Evolutionary conservation across 2,329 filamentous ascomycete species (phyloP).

Genomic region (Akanthomyces muscarius): DNA sequence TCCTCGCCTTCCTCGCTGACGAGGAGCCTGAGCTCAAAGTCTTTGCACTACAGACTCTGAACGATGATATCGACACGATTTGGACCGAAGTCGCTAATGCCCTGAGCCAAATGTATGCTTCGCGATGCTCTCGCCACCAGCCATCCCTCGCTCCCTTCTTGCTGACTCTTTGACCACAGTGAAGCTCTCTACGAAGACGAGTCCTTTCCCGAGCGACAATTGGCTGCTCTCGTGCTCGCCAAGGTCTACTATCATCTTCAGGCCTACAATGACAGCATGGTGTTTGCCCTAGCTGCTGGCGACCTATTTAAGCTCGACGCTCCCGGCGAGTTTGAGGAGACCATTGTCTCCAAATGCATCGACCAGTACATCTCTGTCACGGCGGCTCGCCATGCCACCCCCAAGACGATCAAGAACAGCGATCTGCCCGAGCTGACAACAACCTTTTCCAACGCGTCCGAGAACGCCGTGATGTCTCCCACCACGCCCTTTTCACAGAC

Average conservation of each 20-base stretch:
- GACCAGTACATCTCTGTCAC: slow-evolving; percentile 90
- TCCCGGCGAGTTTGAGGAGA: slow-evolving; percentile 95
- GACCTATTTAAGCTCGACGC: slow-evolving; percentile 91
- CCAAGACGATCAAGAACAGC: slow-evolving; percentile 40
- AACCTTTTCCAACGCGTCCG: slow-evolving; percentile 67
- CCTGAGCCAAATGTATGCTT: slow-evolving; percentile 79
- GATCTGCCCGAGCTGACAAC: slow-evolving; percentile 69
- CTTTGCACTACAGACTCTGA: slow-evolving; percentile 91
- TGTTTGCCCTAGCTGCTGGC: slow-evolving; percentile 90
- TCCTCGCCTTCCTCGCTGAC: slow-evolving; percentile 92
- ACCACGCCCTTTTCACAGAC: slow-evolving; percentile 96
- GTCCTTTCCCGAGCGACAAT: slow-evolving; percentile 84
- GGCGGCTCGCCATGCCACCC: slow-evolving; percentile 46
- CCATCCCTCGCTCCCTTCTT: slow-evolving; percentile 1
- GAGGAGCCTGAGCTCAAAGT: slow-evolving; percentile 91
- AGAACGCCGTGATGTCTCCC: slow-evolving; percentile 73
- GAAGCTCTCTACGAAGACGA: slow-evolving; percentile 98
- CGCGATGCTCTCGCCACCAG: neutral
- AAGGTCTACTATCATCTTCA: slow-evolving; percentile 99
- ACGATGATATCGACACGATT: slow-evolving; percentile 92
- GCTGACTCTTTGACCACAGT: slow-evolving; percentile 44
- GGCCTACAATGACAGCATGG: slow-evolving; percentile 99
- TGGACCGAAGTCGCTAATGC: slow-evolving; percentile 96
- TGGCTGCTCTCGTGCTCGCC: slow-evolving; percentile 88
- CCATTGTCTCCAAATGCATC: slow-evolving; percentile 96